These are phyloP conservation scores for Penicillium tannophilum DNA, from an alignment of 495 filamentous ascomycete genomes.

Conservation along the genomic window DNA sequence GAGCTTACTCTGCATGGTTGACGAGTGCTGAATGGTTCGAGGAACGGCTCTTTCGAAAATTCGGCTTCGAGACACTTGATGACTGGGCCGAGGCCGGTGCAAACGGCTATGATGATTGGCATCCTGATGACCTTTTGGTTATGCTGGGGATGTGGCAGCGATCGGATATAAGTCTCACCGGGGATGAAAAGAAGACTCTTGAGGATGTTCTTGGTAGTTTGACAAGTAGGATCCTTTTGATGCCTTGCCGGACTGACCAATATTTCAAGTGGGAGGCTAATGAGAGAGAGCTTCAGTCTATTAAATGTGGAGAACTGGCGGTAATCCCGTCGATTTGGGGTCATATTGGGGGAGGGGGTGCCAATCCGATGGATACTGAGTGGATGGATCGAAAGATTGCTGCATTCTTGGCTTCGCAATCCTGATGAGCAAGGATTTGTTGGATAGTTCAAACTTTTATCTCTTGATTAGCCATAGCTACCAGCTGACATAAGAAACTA, in stretches of 20 bases:
- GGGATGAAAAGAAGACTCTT: conserved; percentile 44
- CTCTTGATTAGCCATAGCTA: too few species aligned
- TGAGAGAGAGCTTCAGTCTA: conserved; percentile 54
- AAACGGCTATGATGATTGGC: conserved; percentile 35
- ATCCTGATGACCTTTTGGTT: conserved; percentile 61
- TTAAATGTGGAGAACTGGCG: conserved; percentile 47
- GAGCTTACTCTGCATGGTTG: conserved; percentile 69
- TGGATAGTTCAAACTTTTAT: too few species aligned
- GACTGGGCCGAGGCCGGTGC: conserved; percentile 61
- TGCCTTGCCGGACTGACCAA: conserved; percentile 63
- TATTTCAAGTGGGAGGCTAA: conserved; percentile 66
- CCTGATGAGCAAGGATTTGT: too few species aligned
- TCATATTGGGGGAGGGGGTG: conserved; percentile 58
- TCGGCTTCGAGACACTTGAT: conserved; percentile 56
- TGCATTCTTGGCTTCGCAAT: conserved; percentile 26
- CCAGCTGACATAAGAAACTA: too few species aligned
- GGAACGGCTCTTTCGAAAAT: conserved; percentile 54
- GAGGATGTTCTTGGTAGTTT: conserved; percentile 55
- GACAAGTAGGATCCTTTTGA: conserved; percentile 57
- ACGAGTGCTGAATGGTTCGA: conserved; percentile 67
- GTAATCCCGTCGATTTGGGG: conserved; percentile 64
- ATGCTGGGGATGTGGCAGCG: conserved; percentile 69
- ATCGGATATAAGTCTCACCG: conserved; percentile 54
- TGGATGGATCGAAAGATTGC: conserved; percentile 60
- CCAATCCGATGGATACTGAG: conserved; percentile 54